Percentiles rank a stretch among this genome's conserved stretches.
phyloP scores from a whole-genome alignment of 2,329 filamentous ascomycete genomes.

The Coleophoma crateriformis region DNA sequence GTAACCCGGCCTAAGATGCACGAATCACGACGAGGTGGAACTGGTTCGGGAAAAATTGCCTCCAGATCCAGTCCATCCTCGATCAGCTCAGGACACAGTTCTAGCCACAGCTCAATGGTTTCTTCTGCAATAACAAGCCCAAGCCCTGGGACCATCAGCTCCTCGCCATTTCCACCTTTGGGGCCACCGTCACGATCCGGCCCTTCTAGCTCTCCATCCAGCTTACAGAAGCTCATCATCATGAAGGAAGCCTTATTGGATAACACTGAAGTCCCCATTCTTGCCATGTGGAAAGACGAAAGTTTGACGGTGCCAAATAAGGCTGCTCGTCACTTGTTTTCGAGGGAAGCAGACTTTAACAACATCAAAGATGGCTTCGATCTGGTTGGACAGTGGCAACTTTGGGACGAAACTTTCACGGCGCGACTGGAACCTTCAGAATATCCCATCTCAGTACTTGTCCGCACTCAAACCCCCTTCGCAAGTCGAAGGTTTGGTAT shows the following conservation, averaged over 20 bases:
- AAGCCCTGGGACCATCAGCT: conserved; percentile 43
- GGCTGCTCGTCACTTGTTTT: conserved; percentile 42
- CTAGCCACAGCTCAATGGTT: conserved; percentile 15
- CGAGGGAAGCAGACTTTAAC: conserved; percentile 32
- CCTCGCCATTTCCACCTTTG: conserved; percentile 59
- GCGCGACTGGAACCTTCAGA: conserved; percentile 50
- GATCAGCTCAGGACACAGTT: conserved; percentile 17
- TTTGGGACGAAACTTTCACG: conserved; percentile 64
- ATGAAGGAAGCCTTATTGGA: conserved; percentile 76
- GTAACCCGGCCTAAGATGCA: conserved; percentile 8
- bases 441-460: conserved; percentile 60
- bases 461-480: conserved; percentile 56
- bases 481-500: conserved; percentile 57
- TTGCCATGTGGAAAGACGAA: conserved; percentile 78
- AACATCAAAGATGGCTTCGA: conserved; percentile 42
- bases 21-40: conserved; percentile 1
- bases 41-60: conserved; percentile 1
- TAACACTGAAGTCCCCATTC: conserved; percentile 67
- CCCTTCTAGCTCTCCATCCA: conserved; percentile 53
- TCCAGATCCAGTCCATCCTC: conserved; percentile 22
- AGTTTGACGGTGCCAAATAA: conserved; percentile 69
- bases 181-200: conserved; percentile 55
- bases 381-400: conserved; percentile 51
- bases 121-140: conserved; percentile 43
- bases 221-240: conserved; percentile 66